Percentiles rank a stretch among this genome's conserved stretches.
Evolutionary conservation across 495 filamentous ascomycete species (phyloP).

Genomic region (Penicillium angulare): DNA sequence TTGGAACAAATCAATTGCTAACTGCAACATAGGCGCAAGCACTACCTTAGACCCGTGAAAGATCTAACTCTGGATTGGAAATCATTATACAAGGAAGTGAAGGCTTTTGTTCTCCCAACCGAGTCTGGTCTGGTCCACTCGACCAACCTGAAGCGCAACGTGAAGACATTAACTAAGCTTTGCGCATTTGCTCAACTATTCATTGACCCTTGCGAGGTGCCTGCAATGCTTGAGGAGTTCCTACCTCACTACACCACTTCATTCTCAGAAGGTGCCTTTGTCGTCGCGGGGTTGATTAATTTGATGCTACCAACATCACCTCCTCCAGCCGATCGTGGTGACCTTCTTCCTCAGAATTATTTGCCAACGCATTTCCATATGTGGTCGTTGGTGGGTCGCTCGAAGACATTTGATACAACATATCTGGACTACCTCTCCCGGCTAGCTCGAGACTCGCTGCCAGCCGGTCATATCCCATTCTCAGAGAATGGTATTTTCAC

Average conservation of each 20-base stretch:
- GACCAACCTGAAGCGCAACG: constrained; percentile 63
- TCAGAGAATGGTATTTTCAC: constrained; percentile 88
- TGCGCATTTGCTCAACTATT: constrained; percentile 87
- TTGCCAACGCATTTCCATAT: constrained; percentile 92
- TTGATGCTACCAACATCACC: constrained; percentile 84
- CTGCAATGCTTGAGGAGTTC: constrained; percentile 88
- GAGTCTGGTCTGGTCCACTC: constrained; percentile 68
- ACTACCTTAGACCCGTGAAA: constrained; percentile 85
- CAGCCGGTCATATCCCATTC: constrained; percentile 73
- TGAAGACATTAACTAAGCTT: constrained; percentile 78
- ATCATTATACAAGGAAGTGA: constrained; percentile 87
- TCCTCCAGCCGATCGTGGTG: constrained; percentile 63
- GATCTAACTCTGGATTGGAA: constrained; percentile 92
- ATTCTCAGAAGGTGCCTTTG: constrained; percentile 82
- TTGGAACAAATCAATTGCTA: constrained; percentile 20
- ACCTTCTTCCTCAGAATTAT: constrained; percentile 78
- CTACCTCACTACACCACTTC: constrained; percentile 95
- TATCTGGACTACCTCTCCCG: constrained; percentile 90
- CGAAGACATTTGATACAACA: constrained; percentile 79
- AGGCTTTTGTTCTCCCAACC: constrained; percentile 79
- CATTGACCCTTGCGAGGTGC: constrained; percentile 83
- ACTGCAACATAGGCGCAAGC: constrained; percentile 73
- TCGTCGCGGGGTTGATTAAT: constrained; percentile 82
- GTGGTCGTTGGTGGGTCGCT: constrained; percentile 90
- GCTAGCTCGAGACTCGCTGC: constrained; percentile 76